phyloP scores from a whole-genome alignment of 331 rosid species.

The Arachis monticola region DNA sequence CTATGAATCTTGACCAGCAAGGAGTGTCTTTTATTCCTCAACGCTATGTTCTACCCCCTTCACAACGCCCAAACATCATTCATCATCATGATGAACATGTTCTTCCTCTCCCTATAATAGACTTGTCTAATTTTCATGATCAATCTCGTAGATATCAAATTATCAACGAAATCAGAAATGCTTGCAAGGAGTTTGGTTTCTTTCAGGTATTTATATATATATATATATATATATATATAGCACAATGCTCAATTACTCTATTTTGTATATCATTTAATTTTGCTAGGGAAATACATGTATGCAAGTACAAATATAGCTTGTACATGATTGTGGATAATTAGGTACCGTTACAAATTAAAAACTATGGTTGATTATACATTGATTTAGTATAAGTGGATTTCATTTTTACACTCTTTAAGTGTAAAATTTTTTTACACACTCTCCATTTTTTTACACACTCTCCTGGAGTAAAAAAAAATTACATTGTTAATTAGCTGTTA shows the following conservation, averaged over 20 bases:
- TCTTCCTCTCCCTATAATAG: conserved; percentile 27
- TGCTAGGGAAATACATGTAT: not conserved
- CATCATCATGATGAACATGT: not conserved
- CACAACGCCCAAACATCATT: conserved; percentile 32
- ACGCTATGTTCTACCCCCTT: conserved; percentile 46
- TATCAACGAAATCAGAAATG: conserved; percentile 27
- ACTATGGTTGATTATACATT: no score
- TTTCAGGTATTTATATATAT: conserved; percentile 34
- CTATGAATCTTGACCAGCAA: conserved; percentile 21
- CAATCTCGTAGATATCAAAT: conserved; percentile 15
- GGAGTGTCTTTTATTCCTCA: conserved; percentile 36
- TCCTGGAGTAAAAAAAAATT: no score
- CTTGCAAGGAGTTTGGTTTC: conserved; percentile 40
- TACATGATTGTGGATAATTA: not conserved
- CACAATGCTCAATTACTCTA: not conserved
- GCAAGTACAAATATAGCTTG: not conserved
- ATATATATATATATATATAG: no score
- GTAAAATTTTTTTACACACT: no score
- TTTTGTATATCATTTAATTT: not conserved
- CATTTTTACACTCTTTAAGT: no score
- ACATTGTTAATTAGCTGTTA: no score
- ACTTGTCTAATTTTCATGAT: conserved; percentile 28
- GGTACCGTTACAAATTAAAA: no score
- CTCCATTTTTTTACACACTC: no score
- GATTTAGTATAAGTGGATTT: no score